phyloP scores from a whole-genome alignment of 345 rosid genomes.

The Melaleuca alternifolia region DNA sequence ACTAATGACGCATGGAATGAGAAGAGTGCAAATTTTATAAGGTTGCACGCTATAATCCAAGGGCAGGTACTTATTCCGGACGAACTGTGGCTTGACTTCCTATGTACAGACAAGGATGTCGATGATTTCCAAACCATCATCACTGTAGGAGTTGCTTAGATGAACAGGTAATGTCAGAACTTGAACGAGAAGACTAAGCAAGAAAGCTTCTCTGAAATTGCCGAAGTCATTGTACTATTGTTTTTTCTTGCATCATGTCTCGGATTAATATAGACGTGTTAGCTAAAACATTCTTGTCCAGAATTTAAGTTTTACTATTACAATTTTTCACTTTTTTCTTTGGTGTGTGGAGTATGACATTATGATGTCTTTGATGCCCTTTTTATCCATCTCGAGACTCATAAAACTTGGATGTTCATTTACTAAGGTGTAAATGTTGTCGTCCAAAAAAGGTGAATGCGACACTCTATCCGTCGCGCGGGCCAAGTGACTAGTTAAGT shows the following conservation, averaged over 20 bases:
- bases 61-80: no score
- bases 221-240: not conserved
- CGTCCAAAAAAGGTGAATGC: not conserved
- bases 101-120: no score
- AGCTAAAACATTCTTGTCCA: not conserved
- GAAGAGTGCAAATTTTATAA: not conserved
- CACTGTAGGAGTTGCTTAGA: no score
- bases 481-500: no score
- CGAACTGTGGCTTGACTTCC: no score
- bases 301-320: not conserved
- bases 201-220: not conserved
- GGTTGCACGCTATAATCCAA: not conserved
- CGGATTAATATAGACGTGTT: not conserved
- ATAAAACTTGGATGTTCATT: not conserved
- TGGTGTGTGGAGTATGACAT: not conserved
- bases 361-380: not conserved
- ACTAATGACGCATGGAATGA: accelerated
- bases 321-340: not conserved
- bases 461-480: no score
- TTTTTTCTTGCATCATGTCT: not conserved
- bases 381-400: not conserved
- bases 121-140: no score
- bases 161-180: no score
- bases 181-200: not conserved
- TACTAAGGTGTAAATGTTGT: not conserved